Percentiles rank a stretch among this genome's conserved stretches.
Evolutionary conservation across 1,284 basidiomycete genomes (phyloP).

Genomic region (Ustilago crameri): DNA sequence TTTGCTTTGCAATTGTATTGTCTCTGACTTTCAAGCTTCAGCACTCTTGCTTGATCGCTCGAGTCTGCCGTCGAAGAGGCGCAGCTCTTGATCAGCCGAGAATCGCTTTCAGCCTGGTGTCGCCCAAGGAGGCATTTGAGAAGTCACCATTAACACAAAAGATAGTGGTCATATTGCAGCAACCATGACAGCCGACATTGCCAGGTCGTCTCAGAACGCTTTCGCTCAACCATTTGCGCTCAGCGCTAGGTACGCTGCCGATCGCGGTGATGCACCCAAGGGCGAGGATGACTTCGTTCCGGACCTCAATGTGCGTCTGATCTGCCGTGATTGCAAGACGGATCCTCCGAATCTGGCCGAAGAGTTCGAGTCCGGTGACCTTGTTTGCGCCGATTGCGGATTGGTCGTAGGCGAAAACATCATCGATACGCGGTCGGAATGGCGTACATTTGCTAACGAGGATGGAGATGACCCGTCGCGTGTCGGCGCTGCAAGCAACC

Average conservation of each 20-base stretch:
- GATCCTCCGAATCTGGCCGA: conserved; percentile 94
- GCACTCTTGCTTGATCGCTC: too few relatives aligned
- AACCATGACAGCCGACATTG: conserved; percentile 46
- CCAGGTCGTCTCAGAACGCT: conserved; percentile 43
- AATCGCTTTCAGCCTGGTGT: conserved; percentile 16
- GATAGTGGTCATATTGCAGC: conserved; percentile 8
- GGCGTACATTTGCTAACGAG: conserved; percentile 97
- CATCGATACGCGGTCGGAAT: conserved; percentile 98
- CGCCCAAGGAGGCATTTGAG: conserved; percentile 35
- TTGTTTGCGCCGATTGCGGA: conserved; percentile 96
- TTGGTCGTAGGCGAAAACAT: conserved; percentile 94
- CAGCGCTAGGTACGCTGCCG: conserved; percentile 60
- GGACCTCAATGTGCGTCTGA: conserved; percentile 62
- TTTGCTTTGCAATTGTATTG: not conserved
- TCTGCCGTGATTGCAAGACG: conserved; percentile 90
- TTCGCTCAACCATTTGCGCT: conserved; percentile 62
- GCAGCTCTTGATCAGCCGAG: not conserved
- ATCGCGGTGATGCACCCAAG: conserved; percentile 55
- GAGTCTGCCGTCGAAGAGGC: not conserved
- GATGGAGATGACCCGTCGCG: conserved; percentile 96
- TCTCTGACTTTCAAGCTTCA: not conserved
- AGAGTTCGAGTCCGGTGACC: conserved; percentile 95
- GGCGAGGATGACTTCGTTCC: conserved; percentile 61
- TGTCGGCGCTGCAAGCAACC: conserved; percentile 95
- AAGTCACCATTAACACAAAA: conserved; percentile 8